Conservation (phyloP, 2,329 filamentous ascomycete genomes). For the Chaetomium sp. region DNA sequence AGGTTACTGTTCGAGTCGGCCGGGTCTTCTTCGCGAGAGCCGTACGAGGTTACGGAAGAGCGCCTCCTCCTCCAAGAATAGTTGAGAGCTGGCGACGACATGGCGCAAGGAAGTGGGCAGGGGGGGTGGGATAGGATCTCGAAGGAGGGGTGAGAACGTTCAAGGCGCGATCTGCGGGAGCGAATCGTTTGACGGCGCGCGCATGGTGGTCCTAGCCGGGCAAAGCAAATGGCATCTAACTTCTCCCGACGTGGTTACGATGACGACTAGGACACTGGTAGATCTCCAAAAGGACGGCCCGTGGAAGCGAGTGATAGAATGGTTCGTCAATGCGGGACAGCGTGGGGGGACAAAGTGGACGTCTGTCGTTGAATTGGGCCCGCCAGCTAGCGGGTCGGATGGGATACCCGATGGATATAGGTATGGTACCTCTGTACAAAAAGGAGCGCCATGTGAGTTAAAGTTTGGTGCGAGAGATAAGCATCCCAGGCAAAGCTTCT, state of each 20-base stretch:
- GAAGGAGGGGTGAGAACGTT: background rate
- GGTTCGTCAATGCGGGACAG: background rate
- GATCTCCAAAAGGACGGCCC: too few relatives aligned
- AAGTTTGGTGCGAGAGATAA: too few relatives aligned
- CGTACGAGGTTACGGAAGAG: slow-evolving; percentile 19
- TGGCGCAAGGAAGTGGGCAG: slow-evolving; percentile 1
- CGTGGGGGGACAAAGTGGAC: too few relatives aligned
- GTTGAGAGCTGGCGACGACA: slow-evolving; percentile 23
- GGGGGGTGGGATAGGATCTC: too few relatives aligned
- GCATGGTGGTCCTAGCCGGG: slow-evolving; percentile 13
- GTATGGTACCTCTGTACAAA: too few relatives aligned
- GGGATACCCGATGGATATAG: too few relatives aligned
- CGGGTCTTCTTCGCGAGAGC: slow-evolving; percentile 26
- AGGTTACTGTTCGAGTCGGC: slow-evolving; percentile 20
- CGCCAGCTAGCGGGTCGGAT: too few relatives aligned
- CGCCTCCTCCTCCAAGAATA: slow-evolving; percentile 19
- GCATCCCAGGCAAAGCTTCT: too few relatives aligned
- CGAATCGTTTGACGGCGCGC: background rate
- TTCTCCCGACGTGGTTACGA: background rate
- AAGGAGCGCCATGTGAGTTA: too few relatives aligned
- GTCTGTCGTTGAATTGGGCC: too few relatives aligned
- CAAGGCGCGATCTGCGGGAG: slow-evolving; percentile 7
- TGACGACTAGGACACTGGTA: background rate
- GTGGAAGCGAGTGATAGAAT: background rate
- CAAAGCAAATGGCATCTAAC: slow-evolving; percentile 1